Conservation (phyloP, 768 basidiomycete genomes). For the Kwoniella heveanensis region DNA sequence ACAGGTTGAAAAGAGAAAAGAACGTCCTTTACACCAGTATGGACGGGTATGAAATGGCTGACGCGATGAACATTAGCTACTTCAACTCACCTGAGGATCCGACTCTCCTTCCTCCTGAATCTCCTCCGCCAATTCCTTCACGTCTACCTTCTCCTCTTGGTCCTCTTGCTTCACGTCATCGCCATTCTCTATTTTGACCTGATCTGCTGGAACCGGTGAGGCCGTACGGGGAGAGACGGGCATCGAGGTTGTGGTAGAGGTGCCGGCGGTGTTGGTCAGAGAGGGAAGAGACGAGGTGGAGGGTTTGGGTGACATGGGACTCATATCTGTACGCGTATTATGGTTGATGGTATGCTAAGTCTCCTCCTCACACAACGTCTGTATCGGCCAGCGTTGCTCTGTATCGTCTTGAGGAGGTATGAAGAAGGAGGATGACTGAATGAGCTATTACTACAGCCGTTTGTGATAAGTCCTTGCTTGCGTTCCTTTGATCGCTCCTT, state of each 20-base stretch:
- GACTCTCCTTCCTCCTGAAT: slow-evolving; percentile 24
- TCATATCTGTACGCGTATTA: too few species aligned
- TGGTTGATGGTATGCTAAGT: too few species aligned
- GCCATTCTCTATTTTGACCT: slow-evolving; percentile 16
- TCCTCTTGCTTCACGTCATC: slow-evolving; percentile 2
- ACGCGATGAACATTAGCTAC: slow-evolving; percentile 5
- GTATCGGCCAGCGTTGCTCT: too few species aligned
- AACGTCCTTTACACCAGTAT: too few species aligned
- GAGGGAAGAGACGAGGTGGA: slow-evolving; percentile 18
- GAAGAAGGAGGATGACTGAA: background rate
- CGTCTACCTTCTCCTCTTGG: background rate
- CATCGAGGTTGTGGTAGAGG: slow-evolving; percentile 38
- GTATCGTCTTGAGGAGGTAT: background rate
- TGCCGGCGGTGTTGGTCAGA: slow-evolving; percentile 17
- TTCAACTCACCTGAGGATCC: slow-evolving; percentile 25
- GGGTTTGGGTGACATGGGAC: background rate
- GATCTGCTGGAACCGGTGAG: slow-evolving; percentile 8
- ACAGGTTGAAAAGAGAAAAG: too few species aligned
- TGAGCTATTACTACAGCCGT: too few species aligned
- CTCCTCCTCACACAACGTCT: too few species aligned
- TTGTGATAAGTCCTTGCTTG: too few species aligned
- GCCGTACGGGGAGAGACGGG: slow-evolving; percentile 24
- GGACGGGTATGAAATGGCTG: background rate
- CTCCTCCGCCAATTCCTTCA: slow-evolving; percentile 20
- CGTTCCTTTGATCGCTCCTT: slow-evolving; percentile 5